Evolutionary conservation across 306 rosid genomes (phyloP).

Genomic region (Vigna nakashimae): DNA sequence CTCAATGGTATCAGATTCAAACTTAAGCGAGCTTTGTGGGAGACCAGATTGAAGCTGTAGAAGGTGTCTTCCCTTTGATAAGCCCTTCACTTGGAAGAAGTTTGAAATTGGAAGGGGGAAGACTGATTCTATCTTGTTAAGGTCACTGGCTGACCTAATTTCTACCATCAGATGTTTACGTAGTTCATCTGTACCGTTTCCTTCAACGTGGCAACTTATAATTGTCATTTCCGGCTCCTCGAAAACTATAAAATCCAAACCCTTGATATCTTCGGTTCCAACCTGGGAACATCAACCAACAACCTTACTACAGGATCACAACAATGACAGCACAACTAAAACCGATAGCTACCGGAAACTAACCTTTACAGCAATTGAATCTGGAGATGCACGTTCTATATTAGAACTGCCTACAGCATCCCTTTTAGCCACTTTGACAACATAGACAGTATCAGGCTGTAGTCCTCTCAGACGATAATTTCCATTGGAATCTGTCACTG

Average conservation of each 20-base stretch:
- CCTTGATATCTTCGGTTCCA: conserved; percentile 78
- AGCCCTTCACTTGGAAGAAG: conserved; percentile 92
- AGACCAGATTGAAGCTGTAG: conserved; percentile 78
- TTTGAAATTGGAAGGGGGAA: conserved; percentile 91
- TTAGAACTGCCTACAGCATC: conserved; percentile 59
- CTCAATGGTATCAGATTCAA: conserved; percentile 85
- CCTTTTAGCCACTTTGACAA: conserved; percentile 72
- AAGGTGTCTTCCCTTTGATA: conserved; percentile 86
- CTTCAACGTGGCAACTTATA: conserved; percentile 92
- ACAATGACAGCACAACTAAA: conserved; percentile 40
- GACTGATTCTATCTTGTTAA: conserved; percentile 63
- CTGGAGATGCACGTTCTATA: conserved; percentile 96
- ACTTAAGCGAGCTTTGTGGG: conserved; percentile 70
- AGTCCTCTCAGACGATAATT: conserved; percentile 92
- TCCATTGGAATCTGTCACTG: conserved; percentile 88
- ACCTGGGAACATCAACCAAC: conserved; percentile 62
- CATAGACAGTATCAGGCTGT: conserved; percentile 83
- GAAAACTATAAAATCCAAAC: conserved; percentile 88
- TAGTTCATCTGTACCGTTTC: conserved; percentile 77
- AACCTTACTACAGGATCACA: conserved; percentile 40
- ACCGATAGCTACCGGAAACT: conserved; percentile 40
- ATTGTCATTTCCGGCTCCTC: conserved; percentile 95
- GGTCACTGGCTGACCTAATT: conserved; percentile 84
- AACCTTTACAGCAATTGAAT: conserved; percentile 70
- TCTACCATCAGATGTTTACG: conserved; percentile 75